Conservation (phyloP, 306 rosid genomes). For the Prunus davidiana region DNA sequence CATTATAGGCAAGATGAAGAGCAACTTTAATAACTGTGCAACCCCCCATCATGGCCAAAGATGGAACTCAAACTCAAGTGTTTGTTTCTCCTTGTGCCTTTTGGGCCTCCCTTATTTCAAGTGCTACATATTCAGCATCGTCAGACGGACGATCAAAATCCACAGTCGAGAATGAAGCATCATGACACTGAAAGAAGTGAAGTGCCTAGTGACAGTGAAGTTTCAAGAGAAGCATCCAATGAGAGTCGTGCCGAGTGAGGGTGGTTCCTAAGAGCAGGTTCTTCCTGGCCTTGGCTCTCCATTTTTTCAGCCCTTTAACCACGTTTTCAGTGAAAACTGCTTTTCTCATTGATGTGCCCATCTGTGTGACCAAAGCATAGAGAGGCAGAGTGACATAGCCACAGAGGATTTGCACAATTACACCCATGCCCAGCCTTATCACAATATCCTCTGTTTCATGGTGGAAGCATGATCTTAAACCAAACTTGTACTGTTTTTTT, state of each 20-base stretch:
- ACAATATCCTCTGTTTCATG: constrained; percentile 34
- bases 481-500: constrained; percentile 41
- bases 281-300: constrained; percentile 43
- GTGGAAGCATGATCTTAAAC: constrained; percentile 62
- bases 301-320: constrained; percentile 38
- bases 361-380: constrained; percentile 67
- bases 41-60: not conserved
- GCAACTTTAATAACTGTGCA: not conserved
- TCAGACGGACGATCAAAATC: not conserved
- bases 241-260: constrained; percentile 12
- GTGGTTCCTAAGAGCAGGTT: constrained; percentile 14
- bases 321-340: constrained; percentile 47
- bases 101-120: constrained; percentile 6
- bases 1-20: not conserved
- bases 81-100: not conserved
- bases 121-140: constrained; percentile 2
- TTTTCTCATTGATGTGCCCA: constrained; percentile 53
- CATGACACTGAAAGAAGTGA: constrained; percentile 37
- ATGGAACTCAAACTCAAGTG: not conserved
- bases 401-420: constrained; percentile 45
- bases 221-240: constrained; percentile 20
- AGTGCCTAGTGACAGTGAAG: constrained; percentile 19
- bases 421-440: constrained; percentile 40
- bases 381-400: constrained; percentile 65
- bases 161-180: constrained; percentile 23